phyloP scores from a whole-genome alignment of 2,329 filamentous ascomycete species.

The Parastagonospora nodorum region DNA sequence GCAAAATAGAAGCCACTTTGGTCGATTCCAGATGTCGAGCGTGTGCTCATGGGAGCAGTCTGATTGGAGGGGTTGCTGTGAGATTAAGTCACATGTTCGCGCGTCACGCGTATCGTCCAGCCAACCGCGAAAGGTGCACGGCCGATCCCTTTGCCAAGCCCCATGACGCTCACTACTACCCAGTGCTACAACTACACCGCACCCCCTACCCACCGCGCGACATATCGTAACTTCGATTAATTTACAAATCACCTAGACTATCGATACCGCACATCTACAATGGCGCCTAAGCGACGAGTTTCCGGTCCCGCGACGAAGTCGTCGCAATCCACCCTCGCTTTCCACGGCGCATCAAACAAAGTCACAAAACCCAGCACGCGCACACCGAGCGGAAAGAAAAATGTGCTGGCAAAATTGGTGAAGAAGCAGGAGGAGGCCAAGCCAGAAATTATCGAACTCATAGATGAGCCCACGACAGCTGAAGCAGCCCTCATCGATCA shows the following conservation, averaged over 20 bases:
- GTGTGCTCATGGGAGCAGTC: neutral
- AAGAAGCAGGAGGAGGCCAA: constrained; percentile 36
- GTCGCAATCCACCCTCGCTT: constrained; percentile 67
- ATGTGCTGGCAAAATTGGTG: constrained; percentile 41
- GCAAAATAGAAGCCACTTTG: too few species aligned
- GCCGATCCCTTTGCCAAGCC: constrained; percentile 20
- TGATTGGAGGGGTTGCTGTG: neutral
- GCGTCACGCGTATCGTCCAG: constrained; percentile 30
- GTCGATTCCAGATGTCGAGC: neutral
- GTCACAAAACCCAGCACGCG: constrained; percentile 61
- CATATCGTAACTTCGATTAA: constrained; percentile 3
- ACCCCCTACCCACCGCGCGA: constrained; percentile 11
- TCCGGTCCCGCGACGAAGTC: constrained; percentile 52
- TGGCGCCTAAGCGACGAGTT: constrained; percentile 53
- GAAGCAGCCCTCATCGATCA: constrained; percentile 49
- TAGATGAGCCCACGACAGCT: constrained; percentile 44
- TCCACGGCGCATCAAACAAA: constrained; percentile 60
- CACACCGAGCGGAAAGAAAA: constrained; percentile 46
- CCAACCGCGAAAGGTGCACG: constrained; percentile 25
- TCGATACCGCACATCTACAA: constrained; percentile 22
- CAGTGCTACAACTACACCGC: constrained; percentile 12
- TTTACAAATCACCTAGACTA: neutral
- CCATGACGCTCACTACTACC: constrained; percentile 26
- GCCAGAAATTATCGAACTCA: constrained; percentile 24
- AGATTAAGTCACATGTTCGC: constrained; percentile 29